Evolutionary conservation across 2,329 filamentous ascomycete species (phyloP).

Genomic region (Monilinia fructigena): DNA sequence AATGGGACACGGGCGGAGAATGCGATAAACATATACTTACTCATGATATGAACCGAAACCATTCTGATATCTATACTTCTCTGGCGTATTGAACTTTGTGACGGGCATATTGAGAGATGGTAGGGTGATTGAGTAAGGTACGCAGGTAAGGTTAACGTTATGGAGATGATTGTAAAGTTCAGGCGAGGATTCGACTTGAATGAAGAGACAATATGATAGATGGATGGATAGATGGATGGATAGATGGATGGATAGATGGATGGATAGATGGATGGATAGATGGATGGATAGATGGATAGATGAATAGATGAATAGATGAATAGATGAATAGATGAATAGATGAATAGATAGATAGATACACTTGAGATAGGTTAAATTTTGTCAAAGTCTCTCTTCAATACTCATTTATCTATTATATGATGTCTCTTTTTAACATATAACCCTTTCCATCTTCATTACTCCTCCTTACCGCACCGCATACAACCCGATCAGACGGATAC

Average conservation of each 20-base stretch:
- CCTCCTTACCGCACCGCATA: too few species aligned
- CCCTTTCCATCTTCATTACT: too few species aligned
- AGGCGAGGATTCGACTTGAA: too few species aligned
- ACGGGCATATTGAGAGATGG: conserved; percentile 53
- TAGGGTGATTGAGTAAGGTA: too few species aligned
- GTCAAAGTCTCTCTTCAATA: not conserved
- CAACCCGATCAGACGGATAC: too few species aligned
- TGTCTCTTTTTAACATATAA: too few species aligned
- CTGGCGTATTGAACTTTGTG: conserved; percentile 60
- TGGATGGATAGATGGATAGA: not conserved
- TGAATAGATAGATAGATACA: not conserved
- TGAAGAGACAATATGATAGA: not conserved
- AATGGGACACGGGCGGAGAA: not conserved
- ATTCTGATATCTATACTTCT: conserved; percentile 67
- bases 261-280: too few species aligned
- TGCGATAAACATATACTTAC: conserved; percentile 42
- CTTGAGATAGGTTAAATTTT: not conserved
- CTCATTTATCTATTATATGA: not conserved
- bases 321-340: not conserved
- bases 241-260: not conserved
- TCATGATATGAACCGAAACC: conserved; percentile 69
- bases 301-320: not conserved
- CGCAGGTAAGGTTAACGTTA: too few species aligned
- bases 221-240: not conserved
- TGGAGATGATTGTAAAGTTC: too few species aligned